Conservation (phyloP, 257 asterid genomes). For the Primulina tabacum region DNA sequence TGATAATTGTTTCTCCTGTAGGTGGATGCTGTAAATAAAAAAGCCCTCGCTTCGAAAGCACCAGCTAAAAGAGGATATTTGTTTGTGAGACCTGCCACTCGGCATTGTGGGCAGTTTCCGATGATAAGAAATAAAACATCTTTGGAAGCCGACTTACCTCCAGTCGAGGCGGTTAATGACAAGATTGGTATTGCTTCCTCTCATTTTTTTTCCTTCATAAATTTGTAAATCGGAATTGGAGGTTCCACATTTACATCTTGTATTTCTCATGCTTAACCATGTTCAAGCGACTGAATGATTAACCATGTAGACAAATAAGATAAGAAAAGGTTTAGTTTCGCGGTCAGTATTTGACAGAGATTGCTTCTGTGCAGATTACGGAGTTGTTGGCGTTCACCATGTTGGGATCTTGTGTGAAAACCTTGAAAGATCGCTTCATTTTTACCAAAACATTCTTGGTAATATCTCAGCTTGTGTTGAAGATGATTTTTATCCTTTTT, state of each 20-base stretch:
- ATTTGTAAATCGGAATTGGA: neutral
- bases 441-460: conserved; percentile 90
- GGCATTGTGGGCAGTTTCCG: conserved; percentile 23
- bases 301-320: neutral
- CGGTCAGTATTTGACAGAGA: neutral
- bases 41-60: conserved; percentile 28
- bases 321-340: no score
- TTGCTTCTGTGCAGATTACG: conserved; percentile 51
- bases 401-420: conserved; percentile 90
- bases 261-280: neutral
- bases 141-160: conserved; percentile 41
- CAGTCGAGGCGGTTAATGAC: conserved; percentile 32
- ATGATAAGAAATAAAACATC: conserved; percentile 48
- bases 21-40: conserved; percentile 38
- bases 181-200: conserved; percentile 39
- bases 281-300: neutral
- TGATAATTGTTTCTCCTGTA: conserved; percentile 27
- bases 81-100: conserved; percentile 21
- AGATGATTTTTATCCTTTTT: neutral
- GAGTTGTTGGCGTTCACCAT: conserved; percentile 87
- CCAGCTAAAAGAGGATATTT: conserved; percentile 25
- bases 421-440: conserved; percentile 82
- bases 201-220: conserved; percentile 10
- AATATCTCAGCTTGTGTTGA: conserved; percentile 16
- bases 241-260: neutral